These are phyloP conservation scores for Pogostemon cablin DNA, from an alignment of 257 asterid genomes.

Conservation along the genomic window DNA sequence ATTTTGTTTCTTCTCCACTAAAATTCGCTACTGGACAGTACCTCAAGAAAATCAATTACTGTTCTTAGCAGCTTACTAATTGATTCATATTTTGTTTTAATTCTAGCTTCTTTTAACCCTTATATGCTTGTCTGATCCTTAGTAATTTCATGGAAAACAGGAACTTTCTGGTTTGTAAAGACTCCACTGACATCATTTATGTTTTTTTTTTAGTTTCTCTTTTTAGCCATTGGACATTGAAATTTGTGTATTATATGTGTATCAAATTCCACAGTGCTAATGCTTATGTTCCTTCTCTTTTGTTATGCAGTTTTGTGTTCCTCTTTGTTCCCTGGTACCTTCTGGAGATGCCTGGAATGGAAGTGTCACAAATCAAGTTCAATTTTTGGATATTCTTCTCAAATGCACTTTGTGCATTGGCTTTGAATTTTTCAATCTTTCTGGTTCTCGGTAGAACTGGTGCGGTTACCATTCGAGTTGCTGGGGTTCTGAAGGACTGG, in stretches of 20 bases:
- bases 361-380: slow-evolving; percentile 81
- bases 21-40: not conserved
- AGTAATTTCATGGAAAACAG: slow-evolving; percentile 15
- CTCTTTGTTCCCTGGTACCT: slow-evolving; percentile 97
- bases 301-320: slow-evolving; percentile 78
- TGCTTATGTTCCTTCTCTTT: slow-evolving; percentile 18
- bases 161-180: not conserved
- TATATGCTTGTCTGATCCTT: not conserved
- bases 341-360: slow-evolving; percentile 94
- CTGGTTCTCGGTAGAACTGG: slow-evolving; percentile 97
- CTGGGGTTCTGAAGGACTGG: slow-evolving; percentile 99
- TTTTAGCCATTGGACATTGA: slow-evolving; percentile 9
- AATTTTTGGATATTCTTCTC: slow-evolving; percentile 97
- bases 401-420: slow-evolving; percentile 91
- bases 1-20: slow-evolving; percentile 7
- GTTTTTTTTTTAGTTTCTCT: slow-evolving; percentile 2
- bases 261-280: slow-evolving; percentile 11
- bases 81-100: slow-evolving; percentile 10
- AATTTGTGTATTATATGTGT: slow-evolving; percentile 22
- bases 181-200: not conserved
- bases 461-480: slow-evolving; percentile 96
- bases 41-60: slow-evolving; percentile 8
- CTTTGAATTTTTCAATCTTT: slow-evolving; percentile 94
- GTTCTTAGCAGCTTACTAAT: not conserved
- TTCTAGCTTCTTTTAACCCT: not conserved